Base-by-base conservation (phyloP, 2,329 filamentous ascomycete genomes). In the Neonectria ditissima region DNA sequence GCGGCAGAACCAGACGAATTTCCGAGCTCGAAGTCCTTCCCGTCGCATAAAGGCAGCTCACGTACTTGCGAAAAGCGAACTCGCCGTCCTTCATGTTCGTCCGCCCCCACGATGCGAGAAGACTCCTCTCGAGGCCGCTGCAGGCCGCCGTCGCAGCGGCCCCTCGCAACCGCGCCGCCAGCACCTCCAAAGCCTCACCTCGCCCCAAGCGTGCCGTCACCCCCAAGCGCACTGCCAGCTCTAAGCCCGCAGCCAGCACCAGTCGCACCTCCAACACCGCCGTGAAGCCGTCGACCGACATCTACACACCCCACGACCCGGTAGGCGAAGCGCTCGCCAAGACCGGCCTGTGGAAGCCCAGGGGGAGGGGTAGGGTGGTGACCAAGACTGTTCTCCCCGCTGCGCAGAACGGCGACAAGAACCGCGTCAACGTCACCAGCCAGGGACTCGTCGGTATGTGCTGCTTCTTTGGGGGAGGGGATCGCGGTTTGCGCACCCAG, bases 361-460 rank as follows among this genome's bases (percentile, higher is more conserved):
- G 22, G 20, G 30, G 44, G 18, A 65, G 65, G 1, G 62, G 39
- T 58, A 3, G 6, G 24, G 24, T 6, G 24, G 24, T 6, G 24
- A 6, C 24, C 4, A 26, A 26, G 24, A 6, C 4, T 26, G 24
- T n/a, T n/a, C n/a, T n/a, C n/a, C n/a, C n/a, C n/a, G n/a, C n/a
- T n/a, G n/a, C 24, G 4, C 24, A 26, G 24, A 26, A 55, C 1
- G 51, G 73, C n/a, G 78, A 80, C 30, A 72, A 73, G 20, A 67
- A 74, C 60, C 77, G 87, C 22, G 78, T 89, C 39, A 86, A 90
- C 66, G 76, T 90, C 24, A 80, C 86, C 16, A 82, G 80, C 70
- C 78, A 84, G 14, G 69, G 77, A 37, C 79, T 90, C 16, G 87
- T 86, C 67, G 80, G 82, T 84, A 76, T 14, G 79, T 39, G 24